Evolutionary conservation across 805 yeast species (phyloP).

Genomic region (Monosporozyma unispora): DNA sequence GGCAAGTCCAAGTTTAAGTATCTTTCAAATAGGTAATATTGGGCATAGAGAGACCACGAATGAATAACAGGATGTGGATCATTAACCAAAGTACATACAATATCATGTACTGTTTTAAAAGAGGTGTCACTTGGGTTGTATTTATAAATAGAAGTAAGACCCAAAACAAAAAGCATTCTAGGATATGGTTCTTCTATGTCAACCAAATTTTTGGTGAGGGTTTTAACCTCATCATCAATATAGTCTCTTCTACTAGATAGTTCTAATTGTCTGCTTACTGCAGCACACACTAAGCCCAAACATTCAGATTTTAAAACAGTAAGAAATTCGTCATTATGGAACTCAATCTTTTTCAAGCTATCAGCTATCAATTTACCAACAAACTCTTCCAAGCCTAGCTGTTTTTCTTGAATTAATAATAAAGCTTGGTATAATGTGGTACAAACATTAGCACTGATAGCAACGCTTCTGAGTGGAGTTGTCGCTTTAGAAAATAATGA

Average conservation of each 20-base stretch:
- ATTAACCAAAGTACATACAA: slow-evolving; percentile 47
- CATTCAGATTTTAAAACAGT: slow-evolving; percentile 46
- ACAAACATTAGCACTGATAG: slow-evolving; percentile 52
- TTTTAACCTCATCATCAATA: slow-evolving; percentile 36
- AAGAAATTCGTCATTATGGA: slow-evolving; percentile 33
- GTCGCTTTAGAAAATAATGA: slow-evolving; percentile 37
- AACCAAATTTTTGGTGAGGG: slow-evolving; percentile 57
- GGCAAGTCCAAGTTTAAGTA: slow-evolving; percentile 40
- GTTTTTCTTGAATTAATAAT: slow-evolving; percentile 17
- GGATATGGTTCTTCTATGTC: slow-evolving; percentile 54
- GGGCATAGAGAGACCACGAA: slow-evolving; percentile 56
- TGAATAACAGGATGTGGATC: slow-evolving; percentile 88
- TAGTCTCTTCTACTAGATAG: slow-evolving; percentile 8
- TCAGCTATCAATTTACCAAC: slow-evolving; percentile 43
- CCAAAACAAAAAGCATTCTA: slow-evolving; percentile 48
- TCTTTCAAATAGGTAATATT: slow-evolving; percentile 46
- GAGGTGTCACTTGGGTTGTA: slow-evolving; percentile 32
- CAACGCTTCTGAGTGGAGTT: slow-evolving; percentile 32
- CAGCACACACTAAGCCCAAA: slow-evolving; percentile 42
- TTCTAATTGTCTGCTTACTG: slow-evolving; percentile 18
- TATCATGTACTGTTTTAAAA: slow-evolving; percentile 42
- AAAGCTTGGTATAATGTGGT: slow-evolving; percentile 53
- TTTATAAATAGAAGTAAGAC: slow-evolving; percentile 40
- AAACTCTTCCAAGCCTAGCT: slow-evolving; percentile 23
- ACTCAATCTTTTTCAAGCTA: slow-evolving; percentile 37